Evolutionary conservation across 1,284 basidiomycete genomes (phyloP), one percentile per base, ranked within the genome.

Genomic region (Austroboletus olivaceoglutinosus): DNA sequence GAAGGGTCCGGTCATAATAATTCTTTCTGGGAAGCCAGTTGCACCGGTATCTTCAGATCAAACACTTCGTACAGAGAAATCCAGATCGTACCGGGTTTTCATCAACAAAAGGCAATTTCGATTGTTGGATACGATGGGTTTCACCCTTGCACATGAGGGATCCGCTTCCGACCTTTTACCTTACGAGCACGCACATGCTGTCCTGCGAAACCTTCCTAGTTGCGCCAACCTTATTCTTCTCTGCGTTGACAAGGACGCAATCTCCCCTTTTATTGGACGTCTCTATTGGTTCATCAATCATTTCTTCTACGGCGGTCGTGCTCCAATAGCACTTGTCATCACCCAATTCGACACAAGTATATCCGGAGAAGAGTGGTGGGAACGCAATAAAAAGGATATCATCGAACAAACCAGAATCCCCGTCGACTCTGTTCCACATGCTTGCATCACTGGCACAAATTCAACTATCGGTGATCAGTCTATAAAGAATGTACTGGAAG

Each of bases 291-390:
- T 55, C 13, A 21, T 55, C 47, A 47, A 50, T 9, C 10, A 47
- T 12, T 42, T 56, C 16, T 56, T 56, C 41, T 56, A 44, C 4
- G 47, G 16, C 3, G 46, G 44, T 10, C 43, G 15, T 3, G 57
- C 67, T 4, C 67, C 64, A 2, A 57, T 70, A 30, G 63, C 64
- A 16, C 23, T 69, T 3, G 58, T 67, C 29, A 43, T 68, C 10
- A 71, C 69, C 7, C 59, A 64, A 6, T 58, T 62, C 1, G n/a
- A 5, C 15, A 9, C 33, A 2, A 15, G 15, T n/a, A 9, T n/a
- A n/a, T 19, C 43, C 2, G 47, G 38, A 9, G 25, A 53, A 18
- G n/a, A 41, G 1, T 58, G 47, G 52, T 55, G 50, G 55, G 29
- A n/a, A 18, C 12, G 33, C 25, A 44, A 51, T 30, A 16, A 41